phyloP scores from a whole-genome alignment of 768 basidiomycete genomes.

The Candolleomyces efflorescens region DNA sequence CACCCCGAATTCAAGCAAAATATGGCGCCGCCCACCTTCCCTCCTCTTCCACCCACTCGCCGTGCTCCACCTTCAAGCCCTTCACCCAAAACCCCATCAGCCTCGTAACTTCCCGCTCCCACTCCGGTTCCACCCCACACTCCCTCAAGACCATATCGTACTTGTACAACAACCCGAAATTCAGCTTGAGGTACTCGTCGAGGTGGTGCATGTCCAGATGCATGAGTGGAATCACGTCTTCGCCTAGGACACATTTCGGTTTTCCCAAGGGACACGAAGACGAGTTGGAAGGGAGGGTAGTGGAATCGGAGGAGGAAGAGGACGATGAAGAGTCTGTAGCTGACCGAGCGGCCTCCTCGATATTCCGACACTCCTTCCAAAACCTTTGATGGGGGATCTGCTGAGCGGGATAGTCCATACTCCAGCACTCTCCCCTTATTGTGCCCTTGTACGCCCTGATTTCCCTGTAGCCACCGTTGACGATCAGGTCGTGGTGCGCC shows the following conservation, averaged over 20 bases:
- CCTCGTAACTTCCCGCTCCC: conserved; percentile 6
- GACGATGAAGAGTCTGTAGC: too few relatives aligned
- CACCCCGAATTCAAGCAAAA: too few relatives aligned
- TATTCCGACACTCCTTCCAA: conserved; percentile 5
- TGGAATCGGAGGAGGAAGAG: too few relatives aligned
- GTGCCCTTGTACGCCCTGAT: conserved; percentile 17
- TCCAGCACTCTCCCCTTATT: conserved; percentile 8
- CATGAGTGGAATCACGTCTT: not conserved
- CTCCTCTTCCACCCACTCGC: too few relatives aligned
- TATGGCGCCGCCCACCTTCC: too few relatives aligned
- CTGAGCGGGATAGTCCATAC: conserved; percentile 28
- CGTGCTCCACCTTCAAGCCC: not conserved
- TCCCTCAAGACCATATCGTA: conserved; percentile 34
- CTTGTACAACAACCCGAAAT: conserved; percentile 31
- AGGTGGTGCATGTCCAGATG: conserved; percentile 16
- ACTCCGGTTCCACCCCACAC: conserved; percentile 22
- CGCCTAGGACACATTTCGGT: not conserved
- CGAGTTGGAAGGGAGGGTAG: too few relatives aligned
- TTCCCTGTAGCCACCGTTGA: too few relatives aligned
- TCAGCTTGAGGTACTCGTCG: conserved; percentile 29
- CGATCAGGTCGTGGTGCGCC: conserved; percentile 3
- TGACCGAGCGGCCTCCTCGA: not conserved
- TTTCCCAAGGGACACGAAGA: too few relatives aligned
- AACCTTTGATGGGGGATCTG: conserved; percentile 26
- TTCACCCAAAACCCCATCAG: not conserved